Evolutionary conservation across 2,329 filamentous ascomycete genomes (phyloP).

Genomic region (Penicillium sp.): DNA sequence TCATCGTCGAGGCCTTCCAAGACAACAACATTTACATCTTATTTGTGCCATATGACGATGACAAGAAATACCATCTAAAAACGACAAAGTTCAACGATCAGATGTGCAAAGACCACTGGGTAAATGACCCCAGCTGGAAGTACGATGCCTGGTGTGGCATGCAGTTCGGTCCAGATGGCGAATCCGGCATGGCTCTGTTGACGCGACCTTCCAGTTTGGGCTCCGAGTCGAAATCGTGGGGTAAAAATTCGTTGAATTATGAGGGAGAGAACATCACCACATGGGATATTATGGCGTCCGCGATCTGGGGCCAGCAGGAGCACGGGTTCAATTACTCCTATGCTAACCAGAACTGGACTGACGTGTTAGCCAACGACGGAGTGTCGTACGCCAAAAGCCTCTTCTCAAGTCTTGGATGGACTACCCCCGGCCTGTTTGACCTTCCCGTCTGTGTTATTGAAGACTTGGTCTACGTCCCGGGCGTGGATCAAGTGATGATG

Average conservation of each 20-base stretch:
- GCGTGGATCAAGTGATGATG: neutral
- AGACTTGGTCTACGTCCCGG: neutral
- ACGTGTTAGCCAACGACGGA: too few species aligned
- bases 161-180: neutral
- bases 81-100: neutral
- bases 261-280: neutral
- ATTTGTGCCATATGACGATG: neutral
- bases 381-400: neutral
- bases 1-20: neutral
- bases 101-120: neutral
- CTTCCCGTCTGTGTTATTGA: neutral
- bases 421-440: neutral
- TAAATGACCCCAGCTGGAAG: neutral
- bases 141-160: neutral
- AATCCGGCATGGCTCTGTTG: neutral
- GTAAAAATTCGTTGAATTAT: neutral
- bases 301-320: neutral
- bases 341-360: too few species aligned
- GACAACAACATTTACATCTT: neutral
- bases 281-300: neutral
- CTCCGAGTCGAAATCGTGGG: neutral
- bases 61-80: too few species aligned
- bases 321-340: neutral
- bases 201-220: neutral
- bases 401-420: neutral